These are phyloP conservation scores for Miscanthus sacchariflorus DNA, from an alignment of 202 grass and related monocot genomes.

Conservation along the genomic window DNA sequence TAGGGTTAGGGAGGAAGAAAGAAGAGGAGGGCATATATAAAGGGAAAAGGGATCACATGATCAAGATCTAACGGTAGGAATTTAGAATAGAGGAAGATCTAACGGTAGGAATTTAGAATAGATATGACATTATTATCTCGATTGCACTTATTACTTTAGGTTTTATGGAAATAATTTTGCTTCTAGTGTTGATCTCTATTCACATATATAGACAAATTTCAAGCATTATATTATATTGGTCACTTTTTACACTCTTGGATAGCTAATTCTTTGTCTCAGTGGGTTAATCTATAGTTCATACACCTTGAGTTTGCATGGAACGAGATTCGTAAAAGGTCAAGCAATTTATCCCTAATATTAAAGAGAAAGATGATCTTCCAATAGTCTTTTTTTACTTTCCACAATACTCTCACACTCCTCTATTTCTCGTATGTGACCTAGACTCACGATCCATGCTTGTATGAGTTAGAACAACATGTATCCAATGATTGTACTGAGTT, in stretches of 20 bases:
- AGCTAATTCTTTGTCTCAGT: background rate
- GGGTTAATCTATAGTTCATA: background rate
- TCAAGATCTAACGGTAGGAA: background rate
- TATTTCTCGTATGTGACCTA: background rate
- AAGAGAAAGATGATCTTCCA: background rate
- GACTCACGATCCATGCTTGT: background rate
- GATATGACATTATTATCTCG: background rate
- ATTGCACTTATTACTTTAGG: background rate
- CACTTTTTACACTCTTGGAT: background rate
- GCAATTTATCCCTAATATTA: background rate
- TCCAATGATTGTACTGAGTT: background rate
- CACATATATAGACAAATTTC: background rate
- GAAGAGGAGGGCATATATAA: background rate
- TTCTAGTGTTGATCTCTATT: background rate
- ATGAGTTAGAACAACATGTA: background rate
- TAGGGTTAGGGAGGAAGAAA: background rate
- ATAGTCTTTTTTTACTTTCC: background rate
- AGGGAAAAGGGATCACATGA: background rate
- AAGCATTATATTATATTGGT: background rate
- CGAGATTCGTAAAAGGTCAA: background rate
- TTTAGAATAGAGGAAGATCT: background rate
- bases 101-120: background rate
- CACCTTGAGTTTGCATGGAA: background rate
- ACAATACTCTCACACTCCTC: background rate
- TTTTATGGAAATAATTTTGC: background rate